These are phyloP conservation scores for Powellomyces hirtus DNA, from an alignment of 192 early-diverging fungal species.

Conservation along the genomic window DNA sequence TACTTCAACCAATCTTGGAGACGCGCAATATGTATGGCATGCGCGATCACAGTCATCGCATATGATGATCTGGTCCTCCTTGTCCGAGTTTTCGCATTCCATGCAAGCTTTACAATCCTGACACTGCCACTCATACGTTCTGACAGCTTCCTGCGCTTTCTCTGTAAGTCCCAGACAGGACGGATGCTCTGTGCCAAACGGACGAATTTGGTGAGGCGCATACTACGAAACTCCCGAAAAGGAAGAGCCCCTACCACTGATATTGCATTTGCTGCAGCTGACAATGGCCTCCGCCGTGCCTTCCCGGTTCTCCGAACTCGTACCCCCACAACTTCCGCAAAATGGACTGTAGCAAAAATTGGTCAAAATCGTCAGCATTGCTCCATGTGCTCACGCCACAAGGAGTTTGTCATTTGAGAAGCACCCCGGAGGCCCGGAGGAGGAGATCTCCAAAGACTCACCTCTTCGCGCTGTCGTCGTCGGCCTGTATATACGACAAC, in stretches of 20 bases:
- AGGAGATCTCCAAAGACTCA: too few relatives aligned
- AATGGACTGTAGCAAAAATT: not conserved
- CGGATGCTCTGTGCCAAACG: slow-evolving; percentile 10
- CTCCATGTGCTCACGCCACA: too few relatives aligned
- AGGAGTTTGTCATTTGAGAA: too few relatives aligned
- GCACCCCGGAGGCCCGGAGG: too few relatives aligned
- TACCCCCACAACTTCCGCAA: slow-evolving; percentile 17
- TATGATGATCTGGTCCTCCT: slow-evolving; percentile 41
- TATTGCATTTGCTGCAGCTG: slow-evolving; percentile 8
- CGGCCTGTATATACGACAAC: too few relatives aligned
- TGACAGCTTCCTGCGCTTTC: slow-evolving; percentile 9
- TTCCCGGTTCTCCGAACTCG: slow-evolving; percentile 9
- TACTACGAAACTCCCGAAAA: not conserved
- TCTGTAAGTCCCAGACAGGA: slow-evolving; percentile 8
- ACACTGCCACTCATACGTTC: slow-evolving; percentile 22
- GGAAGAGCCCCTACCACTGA: slow-evolving; percentile 10
- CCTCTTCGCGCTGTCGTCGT: too few relatives aligned
- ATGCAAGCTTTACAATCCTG: slow-evolving; percentile 24
- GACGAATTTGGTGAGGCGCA: not conserved
- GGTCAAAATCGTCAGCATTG: not conserved
- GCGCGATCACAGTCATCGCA: slow-evolving; percentile 58
- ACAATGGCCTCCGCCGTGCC: slow-evolving; percentile 3
- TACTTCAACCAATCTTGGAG: slow-evolving; percentile 34
- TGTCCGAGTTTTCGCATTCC: slow-evolving; percentile 2
- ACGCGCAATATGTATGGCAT: slow-evolving; percentile 49